These are phyloP conservation scores for Sporothrix phasma DNA, from an alignment of 2,329 filamentous ascomycete species.

Conservation along the genomic window DNA sequence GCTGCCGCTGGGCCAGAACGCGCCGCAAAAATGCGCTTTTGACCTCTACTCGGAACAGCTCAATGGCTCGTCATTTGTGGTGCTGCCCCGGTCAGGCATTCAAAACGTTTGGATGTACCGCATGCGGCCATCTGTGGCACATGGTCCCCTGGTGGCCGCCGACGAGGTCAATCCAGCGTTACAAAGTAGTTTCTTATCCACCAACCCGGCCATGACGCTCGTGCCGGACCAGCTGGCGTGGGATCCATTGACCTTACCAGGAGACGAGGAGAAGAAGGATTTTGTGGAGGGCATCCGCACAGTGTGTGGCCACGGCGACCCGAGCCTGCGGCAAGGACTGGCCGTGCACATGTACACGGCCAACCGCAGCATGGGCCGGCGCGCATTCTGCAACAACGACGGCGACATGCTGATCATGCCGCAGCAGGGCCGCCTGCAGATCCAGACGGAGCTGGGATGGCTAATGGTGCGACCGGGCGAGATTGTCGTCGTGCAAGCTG, in stretches of 20 bases:
- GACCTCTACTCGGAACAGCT: conserved; percentile 38
- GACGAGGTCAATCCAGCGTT: conserved; percentile 22
- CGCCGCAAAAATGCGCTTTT: conserved; percentile 33
- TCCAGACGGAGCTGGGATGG: conserved; percentile 57
- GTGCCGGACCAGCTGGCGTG: conserved; percentile 23
- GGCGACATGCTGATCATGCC: conserved; percentile 58
- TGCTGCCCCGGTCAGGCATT: conserved; percentile 23
- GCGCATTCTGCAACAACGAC: conserved; percentile 46
- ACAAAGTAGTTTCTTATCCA: conserved; percentile 35
- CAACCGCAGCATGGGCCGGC: conserved; percentile 37
- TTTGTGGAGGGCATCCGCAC: conserved; percentile 39
- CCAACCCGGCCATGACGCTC: conserved; percentile 35
- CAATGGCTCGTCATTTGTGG: conserved; percentile 31
- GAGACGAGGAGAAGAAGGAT: conserved; percentile 24
- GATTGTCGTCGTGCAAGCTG: conserved; percentile 56
- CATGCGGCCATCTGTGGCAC: conserved; percentile 26
- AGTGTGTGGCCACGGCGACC: conserved; percentile 39
- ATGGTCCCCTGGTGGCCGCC: conserved; percentile 16
- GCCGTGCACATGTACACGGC: conserved; percentile 39
- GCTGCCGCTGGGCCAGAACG: conserved; percentile 35
- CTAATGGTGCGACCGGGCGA: conserved; percentile 50
- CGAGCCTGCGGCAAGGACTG: conserved; percentile 38
- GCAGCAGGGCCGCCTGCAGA: conserved; percentile 54
- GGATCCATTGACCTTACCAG: conserved; percentile 31
- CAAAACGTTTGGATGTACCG: conserved; percentile 28